These are phyloP conservation scores for Peronospora farinosa DNA, from an alignment of 352 stramenopile genomes.

Conservation along the genomic window DNA sequence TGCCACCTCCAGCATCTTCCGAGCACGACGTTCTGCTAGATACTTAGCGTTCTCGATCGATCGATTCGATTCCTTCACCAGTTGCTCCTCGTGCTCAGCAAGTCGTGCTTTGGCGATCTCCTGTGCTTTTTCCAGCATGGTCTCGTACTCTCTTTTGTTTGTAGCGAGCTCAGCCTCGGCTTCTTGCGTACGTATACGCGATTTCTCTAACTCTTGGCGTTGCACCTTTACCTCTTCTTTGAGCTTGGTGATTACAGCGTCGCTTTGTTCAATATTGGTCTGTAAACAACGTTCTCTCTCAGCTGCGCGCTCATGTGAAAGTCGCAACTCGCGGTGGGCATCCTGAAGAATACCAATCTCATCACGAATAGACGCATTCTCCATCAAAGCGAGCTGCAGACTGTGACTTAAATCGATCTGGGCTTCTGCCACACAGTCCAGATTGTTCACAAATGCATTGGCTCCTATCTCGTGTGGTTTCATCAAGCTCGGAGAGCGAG, in stretches of 20 bases:
- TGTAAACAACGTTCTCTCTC: slow-evolving; percentile 26
- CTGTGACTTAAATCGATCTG: slow-evolving; percentile 54
- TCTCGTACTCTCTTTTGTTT: slow-evolving; percentile 39
- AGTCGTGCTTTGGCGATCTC: slow-evolving; percentile 39
- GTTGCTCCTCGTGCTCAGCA: slow-evolving; percentile 54
- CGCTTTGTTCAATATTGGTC: slow-evolving; percentile 33
- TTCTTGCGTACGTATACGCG: slow-evolving; percentile 31
- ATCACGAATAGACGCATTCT: slow-evolving; percentile 73
- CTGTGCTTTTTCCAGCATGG: slow-evolving; percentile 41
- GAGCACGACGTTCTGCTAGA: slow-evolving; percentile 44
- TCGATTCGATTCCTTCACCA: slow-evolving; percentile 71
- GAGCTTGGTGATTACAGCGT: slow-evolving; percentile 34
- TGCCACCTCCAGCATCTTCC: slow-evolving; percentile 49
- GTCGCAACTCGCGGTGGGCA: slow-evolving; percentile 37
- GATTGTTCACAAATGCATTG: slow-evolving; percentile 38
- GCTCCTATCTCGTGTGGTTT: slow-evolving; percentile 9
- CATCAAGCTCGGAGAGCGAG: slow-evolving; percentile 10
- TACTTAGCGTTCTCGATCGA: slow-evolving; percentile 64
- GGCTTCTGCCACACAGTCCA: slow-evolving; percentile 57
- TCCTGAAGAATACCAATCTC: slow-evolving; percentile 53
- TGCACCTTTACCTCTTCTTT: slow-evolving; percentile 35
- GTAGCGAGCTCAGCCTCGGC: slow-evolving; percentile 30
- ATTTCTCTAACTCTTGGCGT: slow-evolving; percentile 32
- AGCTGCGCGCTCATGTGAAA: slow-evolving; percentile 25
- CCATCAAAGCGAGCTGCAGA: slow-evolving; percentile 59